These are phyloP conservation scores for Thymus mandschuricus DNA, from an alignment of 257 asterid species.

Conservation along the genomic window DNA sequence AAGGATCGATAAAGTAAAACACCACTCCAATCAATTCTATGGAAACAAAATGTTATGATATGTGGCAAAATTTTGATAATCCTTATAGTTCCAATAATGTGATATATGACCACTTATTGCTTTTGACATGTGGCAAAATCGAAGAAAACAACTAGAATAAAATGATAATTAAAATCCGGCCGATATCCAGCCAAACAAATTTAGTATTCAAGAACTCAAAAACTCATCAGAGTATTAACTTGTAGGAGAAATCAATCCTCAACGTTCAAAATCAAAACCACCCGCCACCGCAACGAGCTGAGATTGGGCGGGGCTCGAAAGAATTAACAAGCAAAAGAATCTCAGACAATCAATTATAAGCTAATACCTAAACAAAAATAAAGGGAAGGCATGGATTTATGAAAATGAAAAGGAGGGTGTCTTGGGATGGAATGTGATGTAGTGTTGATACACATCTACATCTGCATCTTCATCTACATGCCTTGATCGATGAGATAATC, in stretches of 20 bases:
- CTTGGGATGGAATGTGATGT: not conserved
- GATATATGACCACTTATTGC: not conserved
- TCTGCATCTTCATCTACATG: not conserved
- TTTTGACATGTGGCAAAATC: too few species aligned
- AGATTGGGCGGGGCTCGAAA: too few species aligned
- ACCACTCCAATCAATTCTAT: too few species aligned
- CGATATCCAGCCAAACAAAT: not conserved
- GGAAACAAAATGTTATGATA: too few species aligned
- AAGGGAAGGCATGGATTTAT: not conserved
- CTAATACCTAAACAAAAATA: too few species aligned
- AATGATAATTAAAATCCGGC: not conserved
- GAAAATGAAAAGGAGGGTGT: not conserved
- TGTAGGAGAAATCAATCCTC: not conserved
- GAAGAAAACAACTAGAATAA: not conserved
- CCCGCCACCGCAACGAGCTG: too few species aligned
- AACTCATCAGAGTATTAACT: not conserved
- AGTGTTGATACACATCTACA: too few species aligned
- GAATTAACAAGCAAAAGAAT: too few species aligned
- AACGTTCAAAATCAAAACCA: not conserved
- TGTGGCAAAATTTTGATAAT: too few species aligned
- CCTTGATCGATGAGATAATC: conserved; percentile 65
- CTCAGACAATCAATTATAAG: too few species aligned
- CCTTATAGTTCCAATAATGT: too few species aligned
- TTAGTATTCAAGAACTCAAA: not conserved
- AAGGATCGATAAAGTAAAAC: too few species aligned